Conservation (phyloP, 345 rosid genomes). For the Populus euphratica region DNA sequence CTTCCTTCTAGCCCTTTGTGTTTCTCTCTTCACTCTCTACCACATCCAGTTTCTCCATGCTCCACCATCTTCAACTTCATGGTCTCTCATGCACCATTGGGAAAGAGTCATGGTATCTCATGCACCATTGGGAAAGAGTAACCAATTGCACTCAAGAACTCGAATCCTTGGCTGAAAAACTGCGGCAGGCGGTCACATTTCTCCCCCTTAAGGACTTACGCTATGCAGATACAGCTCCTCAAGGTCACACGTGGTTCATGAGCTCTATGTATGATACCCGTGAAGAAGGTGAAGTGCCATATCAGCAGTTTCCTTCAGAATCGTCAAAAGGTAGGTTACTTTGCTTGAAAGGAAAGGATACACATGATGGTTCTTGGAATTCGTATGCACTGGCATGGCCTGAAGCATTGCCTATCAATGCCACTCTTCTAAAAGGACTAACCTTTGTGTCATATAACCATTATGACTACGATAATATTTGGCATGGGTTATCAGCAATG, state of each 20-base stretch:
- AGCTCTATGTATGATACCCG: constrained; percentile 60
- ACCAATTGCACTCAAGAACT: constrained; percentile 13
- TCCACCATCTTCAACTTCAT: constrained; percentile 17
- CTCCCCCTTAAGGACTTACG: constrained; percentile 67
- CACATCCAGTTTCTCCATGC: constrained; percentile 36
- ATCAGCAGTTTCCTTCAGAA: constrained; percentile 61
- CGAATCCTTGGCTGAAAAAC: constrained; percentile 32
- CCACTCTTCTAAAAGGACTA: constrained; percentile 48
- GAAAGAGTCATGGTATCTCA: constrained; percentile 13
- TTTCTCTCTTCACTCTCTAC: constrained; percentile 28
- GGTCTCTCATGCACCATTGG: constrained; percentile 17
- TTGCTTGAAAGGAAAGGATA: constrained; percentile 59
- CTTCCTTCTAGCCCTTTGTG: constrained; percentile 19
- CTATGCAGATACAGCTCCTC: constrained; percentile 38
- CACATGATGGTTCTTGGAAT: constrained; percentile 71
- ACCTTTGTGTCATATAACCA: constrained; percentile 71
- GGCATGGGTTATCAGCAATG: constrained; percentile 62
- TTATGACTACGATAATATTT: constrained; percentile 54
- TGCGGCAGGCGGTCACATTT: constrained; percentile 50
- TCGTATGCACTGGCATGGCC: constrained; percentile 68
- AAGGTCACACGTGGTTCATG: constrained; percentile 80
- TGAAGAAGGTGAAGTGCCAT: constrained; percentile 59
- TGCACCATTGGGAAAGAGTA: constrained; percentile 8
- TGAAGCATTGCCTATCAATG: constrained; percentile 47
- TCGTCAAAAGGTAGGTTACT: constrained; percentile 50